Evolutionary conservation across 768 basidiomycete genomes (phyloP), one percentile per base, ranked within the genome.

Genomic region (Boletus tomentosulus): DNA sequence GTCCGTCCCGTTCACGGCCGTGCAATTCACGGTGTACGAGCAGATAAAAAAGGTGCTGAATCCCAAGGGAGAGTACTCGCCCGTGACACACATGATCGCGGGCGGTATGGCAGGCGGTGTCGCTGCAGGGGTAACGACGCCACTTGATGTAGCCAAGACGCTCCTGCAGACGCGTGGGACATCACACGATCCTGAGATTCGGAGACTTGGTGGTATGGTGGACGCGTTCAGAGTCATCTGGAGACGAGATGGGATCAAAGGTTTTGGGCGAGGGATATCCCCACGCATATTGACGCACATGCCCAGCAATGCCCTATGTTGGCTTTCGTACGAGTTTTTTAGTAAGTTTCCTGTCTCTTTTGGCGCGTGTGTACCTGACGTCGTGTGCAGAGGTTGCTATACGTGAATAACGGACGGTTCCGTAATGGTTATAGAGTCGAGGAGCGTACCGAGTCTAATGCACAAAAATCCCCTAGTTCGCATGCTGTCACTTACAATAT

Each of bases 271-370:
- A 61, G 97, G 97, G 25, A 74, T 98, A 62, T 80, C 92, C 50
- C 97, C 97, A 7, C 82, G 97, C 44, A 85, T 99, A 48, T 74
- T 98, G 70, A 96, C 95, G 25, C 91, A 89, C 63, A 91, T 98
- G 85, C 97, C 97, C 6, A 94, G 91, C 67, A 97, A 96, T 50
- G 97, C 97, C 10, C 77, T 99, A 46, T 96, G 91, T 72, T 99
- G 96, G 97, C 76, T 95, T 68, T 95, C 93, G 50, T 95, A 98
- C 66, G 95, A 98, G 72, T 97, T 96, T 75, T 97, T 97, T 81
- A 97, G 94, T 96, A 69, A 75, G 94, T 48, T 49, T 46, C 10
- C 24, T 31, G 33, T 50, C 22, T 37, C 53, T 50, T 16, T 27
- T 44, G 27, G 28, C n/a, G 25, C 27, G 34, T 33, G 31, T 46